Base-by-base conservation (phyloP, 495 filamentous ascomycete species). In the Aspergillus nanangensis region DNA sequence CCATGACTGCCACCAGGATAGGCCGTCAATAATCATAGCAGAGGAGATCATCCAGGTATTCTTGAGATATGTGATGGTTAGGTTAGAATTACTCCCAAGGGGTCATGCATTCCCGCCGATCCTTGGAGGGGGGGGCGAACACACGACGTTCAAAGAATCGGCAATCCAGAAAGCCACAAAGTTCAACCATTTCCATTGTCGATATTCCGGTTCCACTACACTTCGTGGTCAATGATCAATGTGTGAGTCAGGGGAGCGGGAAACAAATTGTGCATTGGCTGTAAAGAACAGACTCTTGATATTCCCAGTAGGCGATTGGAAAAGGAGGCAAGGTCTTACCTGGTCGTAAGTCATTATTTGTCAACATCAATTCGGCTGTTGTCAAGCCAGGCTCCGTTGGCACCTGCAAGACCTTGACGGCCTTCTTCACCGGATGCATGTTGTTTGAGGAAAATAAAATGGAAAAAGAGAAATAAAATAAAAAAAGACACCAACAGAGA, bases 41-140 rank as follows among this genome's bases (percentile, higher is more conserved):
- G 87, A 91, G 0, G 84, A 81, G 50, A 96, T 95, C 91, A 96
- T 96, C 91, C 91, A 96, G 11, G 91, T 96, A 65, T 96, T 96
- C 71, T 79, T n/a, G n/a, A 41, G 15, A 3, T 7, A 8, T 13
- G 3, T 10, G n/a, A 35, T 47, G 9, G 45, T 61, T 51, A 60
- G 57, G 5, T 5, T 5, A 11, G 25, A 29, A 5, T 5, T 5
- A 5, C 25, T 29, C 25, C 25, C 11, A 5, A 29, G 11, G 7
- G n/a, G 34, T 18, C 10, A 17, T n/a, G n/a, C n/a, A n/a, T n/a
- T n/a, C n/a, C n/a, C n/a, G n/a, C n/a, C n/a, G n/a, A n/a, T n/a
- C 21, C 25, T 17, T 24, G 22, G 17, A 27, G 18, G 2, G 7
- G 23, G 10, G 18, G 18, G 14, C 22, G 22, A 29, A 73, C 76